A percentile compares a stretch with the other conserved stretches of the same genome.
Evolutionary conservation across 208 protist genomes (phyloP).

Genomic region (Trypanosoma cruzi): DNA sequence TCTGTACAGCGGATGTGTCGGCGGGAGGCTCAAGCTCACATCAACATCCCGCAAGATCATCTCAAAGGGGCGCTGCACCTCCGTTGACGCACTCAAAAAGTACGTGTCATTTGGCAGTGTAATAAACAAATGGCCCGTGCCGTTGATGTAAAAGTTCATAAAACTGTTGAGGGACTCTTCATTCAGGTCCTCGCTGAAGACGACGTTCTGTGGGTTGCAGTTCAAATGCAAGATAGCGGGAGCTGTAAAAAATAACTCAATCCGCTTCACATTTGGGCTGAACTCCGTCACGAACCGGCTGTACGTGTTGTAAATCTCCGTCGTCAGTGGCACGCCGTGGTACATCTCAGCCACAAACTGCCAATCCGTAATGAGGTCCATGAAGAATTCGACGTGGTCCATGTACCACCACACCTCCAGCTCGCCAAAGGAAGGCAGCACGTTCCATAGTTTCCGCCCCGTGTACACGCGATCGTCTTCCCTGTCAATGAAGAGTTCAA

Average conservation of each 20-base stretch:
- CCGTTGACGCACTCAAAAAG: constrained; percentile 77
- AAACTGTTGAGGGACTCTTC: constrained; percentile 70
- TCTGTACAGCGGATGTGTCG: constrained; percentile 65
- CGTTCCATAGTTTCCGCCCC: constrained; percentile 75
- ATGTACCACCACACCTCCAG: constrained; percentile 79
- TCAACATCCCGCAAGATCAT: constrained; percentile 47
- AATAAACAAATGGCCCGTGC: constrained; percentile 51
- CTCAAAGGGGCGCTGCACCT: constrained; percentile 72
- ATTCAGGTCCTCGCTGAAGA: constrained; percentile 80
- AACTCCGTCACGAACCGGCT: constrained; percentile 70
- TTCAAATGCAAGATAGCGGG: constrained; percentile 57
- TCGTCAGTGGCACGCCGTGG: constrained; percentile 72
- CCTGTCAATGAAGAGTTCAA: constrained; percentile 82
- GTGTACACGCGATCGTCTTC: constrained; percentile 80
- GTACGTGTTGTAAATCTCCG: constrained; percentile 78
- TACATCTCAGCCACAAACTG: constrained; percentile 86
- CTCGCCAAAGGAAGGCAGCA: constrained; percentile 52
- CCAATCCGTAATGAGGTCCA: constrained; percentile 86
- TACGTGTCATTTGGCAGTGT: constrained; percentile 80
- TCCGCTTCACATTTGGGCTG: constrained; percentile 80
- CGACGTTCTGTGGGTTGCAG: constrained; percentile 77
- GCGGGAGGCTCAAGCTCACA: constrained; percentile 57
- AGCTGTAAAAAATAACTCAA: constrained; percentile 70
- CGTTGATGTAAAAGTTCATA: constrained; percentile 51
- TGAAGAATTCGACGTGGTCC: constrained; percentile 78